Evolutionary conservation across 2,329 filamentous ascomycete genomes (phyloP).

Genomic region (Xylariomycetidae sp.): DNA sequence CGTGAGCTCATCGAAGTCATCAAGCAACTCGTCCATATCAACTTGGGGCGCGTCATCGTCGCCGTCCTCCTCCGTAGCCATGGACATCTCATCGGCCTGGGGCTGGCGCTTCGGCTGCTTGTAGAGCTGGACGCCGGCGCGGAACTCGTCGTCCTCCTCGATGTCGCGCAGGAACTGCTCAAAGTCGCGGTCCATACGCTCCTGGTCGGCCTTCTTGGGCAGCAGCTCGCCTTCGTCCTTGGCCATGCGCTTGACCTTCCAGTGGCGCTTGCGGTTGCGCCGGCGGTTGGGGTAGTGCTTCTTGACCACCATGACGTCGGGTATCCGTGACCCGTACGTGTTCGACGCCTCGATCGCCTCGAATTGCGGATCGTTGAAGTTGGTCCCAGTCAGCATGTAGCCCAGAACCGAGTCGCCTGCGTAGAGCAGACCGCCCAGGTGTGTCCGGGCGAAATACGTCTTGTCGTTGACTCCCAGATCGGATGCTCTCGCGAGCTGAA

Average conservation of each 20-base stretch:
- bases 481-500: constrained; percentile 76
- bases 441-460: constrained; percentile 85
- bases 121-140: constrained; percentile 79
- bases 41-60: constrained; percentile 63
- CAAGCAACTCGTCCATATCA: constrained; percentile 74
- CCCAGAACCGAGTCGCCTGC: constrained; percentile 90
- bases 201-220: constrained; percentile 81
- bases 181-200: constrained; percentile 85
- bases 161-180: constrained; percentile 96
- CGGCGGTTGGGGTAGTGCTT: constrained; percentile 81
- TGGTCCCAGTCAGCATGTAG: constrained; percentile 74
- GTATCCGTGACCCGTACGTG: constrained; percentile 71
- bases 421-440: constrained; percentile 79
- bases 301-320: constrained; percentile 93
- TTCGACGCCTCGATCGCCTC: constrained; percentile 66
- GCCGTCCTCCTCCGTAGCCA: constrained; percentile 51
- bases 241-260: constrained; percentile 91
- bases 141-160: constrained; percentile 87
- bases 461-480: constrained; percentile 83
- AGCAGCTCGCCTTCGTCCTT: constrained; percentile 84
- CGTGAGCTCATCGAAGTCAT: constrained; percentile 87
- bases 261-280: constrained; percentile 79
- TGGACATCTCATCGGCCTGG: constrained; percentile 60
- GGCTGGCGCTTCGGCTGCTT: constrained; percentile 54
- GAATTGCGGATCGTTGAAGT: constrained; percentile 27